phyloP scores from a whole-genome alignment of 768 basidiomycete genomes.

The Dioszegia aurantiaca region DNA sequence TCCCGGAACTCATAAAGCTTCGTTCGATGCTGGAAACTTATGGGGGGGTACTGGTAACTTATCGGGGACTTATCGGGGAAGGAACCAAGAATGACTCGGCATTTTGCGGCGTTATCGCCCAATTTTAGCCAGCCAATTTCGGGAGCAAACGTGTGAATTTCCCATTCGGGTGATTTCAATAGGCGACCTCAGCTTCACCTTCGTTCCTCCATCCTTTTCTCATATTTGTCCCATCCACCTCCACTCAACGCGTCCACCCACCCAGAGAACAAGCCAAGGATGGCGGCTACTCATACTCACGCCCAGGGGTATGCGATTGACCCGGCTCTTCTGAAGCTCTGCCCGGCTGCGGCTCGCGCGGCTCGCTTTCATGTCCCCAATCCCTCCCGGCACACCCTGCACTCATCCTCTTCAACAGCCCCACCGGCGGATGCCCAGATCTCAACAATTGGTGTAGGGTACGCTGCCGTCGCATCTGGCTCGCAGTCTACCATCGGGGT shows the following conservation, averaged over 20 bases:
- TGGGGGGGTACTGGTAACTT: too few species aligned
- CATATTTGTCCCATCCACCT: slow-evolving; percentile 7
- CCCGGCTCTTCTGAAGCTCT: background rate
- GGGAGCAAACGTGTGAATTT: background rate
- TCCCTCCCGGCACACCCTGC: too few species aligned
- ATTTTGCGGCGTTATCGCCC: slow-evolving; percentile 5
- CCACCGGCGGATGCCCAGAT: too few species aligned
- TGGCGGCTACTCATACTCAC: background rate
- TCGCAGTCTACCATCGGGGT: too few species aligned
- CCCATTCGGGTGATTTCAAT: background rate
- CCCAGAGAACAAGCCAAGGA: background rate
- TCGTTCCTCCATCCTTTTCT: background rate
- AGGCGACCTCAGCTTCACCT: background rate
- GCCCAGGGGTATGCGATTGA: background rate
- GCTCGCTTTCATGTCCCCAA: background rate
- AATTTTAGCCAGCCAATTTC: background rate
- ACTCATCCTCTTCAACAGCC: too few species aligned
- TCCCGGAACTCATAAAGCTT: too few species aligned
- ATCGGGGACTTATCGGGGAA: too few species aligned
- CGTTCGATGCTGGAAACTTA: too few species aligned
- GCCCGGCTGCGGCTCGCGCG: background rate
- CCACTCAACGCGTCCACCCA: slow-evolving; percentile 12
- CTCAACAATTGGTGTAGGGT: background rate
- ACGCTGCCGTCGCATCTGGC: too few species aligned
- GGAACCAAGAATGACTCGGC: background rate